Conservation (phyloP, 2,329 filamentous ascomycete species). For the Claviceps spartinae region DNA sequence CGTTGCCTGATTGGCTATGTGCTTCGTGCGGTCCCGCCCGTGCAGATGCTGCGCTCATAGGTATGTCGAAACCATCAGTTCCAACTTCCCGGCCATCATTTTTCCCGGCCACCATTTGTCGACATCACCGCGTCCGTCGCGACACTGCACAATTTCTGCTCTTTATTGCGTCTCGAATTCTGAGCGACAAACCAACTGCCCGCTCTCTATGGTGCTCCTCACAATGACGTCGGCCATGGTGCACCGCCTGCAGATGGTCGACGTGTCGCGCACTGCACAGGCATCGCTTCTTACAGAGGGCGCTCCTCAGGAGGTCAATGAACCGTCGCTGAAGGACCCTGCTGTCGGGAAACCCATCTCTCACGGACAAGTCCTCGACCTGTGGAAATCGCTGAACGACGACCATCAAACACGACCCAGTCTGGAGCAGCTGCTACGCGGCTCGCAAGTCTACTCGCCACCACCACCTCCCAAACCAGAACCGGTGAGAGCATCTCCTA, state of each 20-base stretch:
- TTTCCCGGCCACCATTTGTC: no score
- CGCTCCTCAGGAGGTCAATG: slow-evolving; percentile 15
- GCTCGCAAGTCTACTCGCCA: slow-evolving; percentile 59
- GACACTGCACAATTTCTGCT: no score
- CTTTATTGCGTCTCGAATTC: no score
- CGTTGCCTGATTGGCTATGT: neutral
- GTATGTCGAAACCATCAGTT: no score
- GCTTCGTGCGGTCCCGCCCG: neutral
- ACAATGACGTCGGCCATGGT: slow-evolving; percentile 60
- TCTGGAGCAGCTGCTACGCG: slow-evolving; percentile 58
- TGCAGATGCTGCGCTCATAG: neutral
- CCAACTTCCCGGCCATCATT: no score
- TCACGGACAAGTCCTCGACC: slow-evolving; percentile 52
- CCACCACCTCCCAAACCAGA: slow-evolving; percentile 69
- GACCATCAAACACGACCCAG: slow-evolving; percentile 21
- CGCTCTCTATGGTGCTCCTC: slow-evolving; percentile 53
- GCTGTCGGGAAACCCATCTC: slow-evolving; percentile 54
- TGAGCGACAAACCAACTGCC: no score
- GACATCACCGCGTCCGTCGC: no score
- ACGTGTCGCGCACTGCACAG: neutral
- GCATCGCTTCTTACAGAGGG: neutral
- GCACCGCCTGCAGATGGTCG: slow-evolving; percentile 38
- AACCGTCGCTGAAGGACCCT: slow-evolving; percentile 37
- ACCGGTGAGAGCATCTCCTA: slow-evolving; percentile 42
- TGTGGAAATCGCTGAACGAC: slow-evolving; percentile 38